Evolutionary conservation across 805 yeast genomes (phyloP).

Genomic region (Tetrapisispora fleetii): DNA sequence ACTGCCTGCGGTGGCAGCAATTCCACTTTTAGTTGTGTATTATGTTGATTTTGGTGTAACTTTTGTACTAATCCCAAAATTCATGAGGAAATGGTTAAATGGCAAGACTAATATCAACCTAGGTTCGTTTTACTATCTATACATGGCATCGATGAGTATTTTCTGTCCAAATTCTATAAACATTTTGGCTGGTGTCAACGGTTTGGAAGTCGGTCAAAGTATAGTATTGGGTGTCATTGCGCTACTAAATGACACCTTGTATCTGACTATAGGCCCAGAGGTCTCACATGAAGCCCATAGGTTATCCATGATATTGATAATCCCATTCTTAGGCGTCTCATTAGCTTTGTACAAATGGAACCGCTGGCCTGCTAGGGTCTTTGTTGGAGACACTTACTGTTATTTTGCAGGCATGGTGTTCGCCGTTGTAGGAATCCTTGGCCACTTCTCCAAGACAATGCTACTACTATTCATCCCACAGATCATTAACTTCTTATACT

Average conservation of each 20-base stretch:
- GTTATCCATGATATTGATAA: slow-evolving; percentile 64
- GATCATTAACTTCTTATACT: slow-evolving; percentile 78
- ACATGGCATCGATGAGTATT: slow-evolving; percentile 86
- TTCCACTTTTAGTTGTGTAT: slow-evolving; percentile 84
- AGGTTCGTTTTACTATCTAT: slow-evolving; percentile 69
- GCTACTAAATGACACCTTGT: slow-evolving; percentile 66
- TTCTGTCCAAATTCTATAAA: slow-evolving; percentile 95
- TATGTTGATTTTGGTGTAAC: slow-evolving; percentile 93
- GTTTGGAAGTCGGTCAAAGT: slow-evolving; percentile 93
- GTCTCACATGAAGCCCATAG: slow-evolving; percentile 74
- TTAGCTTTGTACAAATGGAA: slow-evolving; percentile 66
- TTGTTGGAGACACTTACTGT: slow-evolving; percentile 97
- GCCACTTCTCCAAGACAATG: slow-evolving; percentile 92
- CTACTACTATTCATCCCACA: slow-evolving; percentile 83
- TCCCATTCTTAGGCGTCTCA: slow-evolving; percentile 84
- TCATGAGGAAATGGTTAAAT: slow-evolving; percentile 37
- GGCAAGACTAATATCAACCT: slow-evolving; percentile 46
- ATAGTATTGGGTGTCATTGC: slow-evolving; percentile 64
- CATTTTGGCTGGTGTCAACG: slow-evolving; percentile 92
- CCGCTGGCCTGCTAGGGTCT: slow-evolving; percentile 86
- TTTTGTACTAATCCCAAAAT: slow-evolving; percentile 69
- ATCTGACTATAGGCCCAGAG: slow-evolving; percentile 41
- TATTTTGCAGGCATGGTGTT: slow-evolving; percentile 98
- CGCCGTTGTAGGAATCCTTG: slow-evolving; percentile 91
- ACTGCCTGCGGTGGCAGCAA: slow-evolving; percentile 86